These are phyloP conservation scores for Hypoxylon sp. DNA, from an alignment of 2,329 filamentous ascomycete genomes.

Conservation along the genomic window DNA sequence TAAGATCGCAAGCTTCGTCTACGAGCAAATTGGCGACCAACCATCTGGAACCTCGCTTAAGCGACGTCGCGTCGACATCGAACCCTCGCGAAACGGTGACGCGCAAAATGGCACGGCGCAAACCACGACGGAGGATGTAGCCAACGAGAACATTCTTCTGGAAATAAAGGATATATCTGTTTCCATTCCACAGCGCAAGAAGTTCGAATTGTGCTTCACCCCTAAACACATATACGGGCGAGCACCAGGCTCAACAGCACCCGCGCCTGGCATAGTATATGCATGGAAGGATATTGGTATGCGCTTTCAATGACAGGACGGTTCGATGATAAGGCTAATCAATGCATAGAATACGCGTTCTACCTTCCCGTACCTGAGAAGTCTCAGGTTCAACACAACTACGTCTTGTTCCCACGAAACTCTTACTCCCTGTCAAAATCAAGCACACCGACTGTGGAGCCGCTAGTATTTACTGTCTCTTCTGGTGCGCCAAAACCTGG, in stretches of 20 bases:
- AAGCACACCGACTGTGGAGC: slow-evolving; percentile 62
- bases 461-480: slow-evolving; percentile 74
- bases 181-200: slow-evolving; percentile 76
- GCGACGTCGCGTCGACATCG: slow-evolving; percentile 65
- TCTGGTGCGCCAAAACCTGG: slow-evolving; percentile 72
- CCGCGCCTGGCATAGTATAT: slow-evolving; percentile 68
- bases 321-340: slow-evolving; percentile 18
- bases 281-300: slow-evolving; percentile 73
- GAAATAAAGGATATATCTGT: slow-evolving; percentile 76
- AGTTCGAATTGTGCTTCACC: slow-evolving; percentile 75
- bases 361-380: slow-evolving; percentile 76
- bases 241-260: slow-evolving; percentile 63
- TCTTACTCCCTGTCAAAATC: slow-evolving; percentile 66
- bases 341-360: slow-evolving; percentile 69
- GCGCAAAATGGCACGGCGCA: slow-evolving; percentile 42
- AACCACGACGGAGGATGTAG: slow-evolving; percentile 56
- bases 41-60: slow-evolving; percentile 63
- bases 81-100: slow-evolving; percentile 48
- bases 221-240: slow-evolving; percentile 70
- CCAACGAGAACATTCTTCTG: slow-evolving; percentile 66
- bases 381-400: slow-evolving; percentile 74
- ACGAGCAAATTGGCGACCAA: slow-evolving; percentile 57
- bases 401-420: slow-evolving; percentile 71
- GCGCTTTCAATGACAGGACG: neutral
- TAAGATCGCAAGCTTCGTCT: slow-evolving; percentile 65